Base-by-base conservation (phyloP, 805 yeast species). In the Yarrowia sp. region DNA sequence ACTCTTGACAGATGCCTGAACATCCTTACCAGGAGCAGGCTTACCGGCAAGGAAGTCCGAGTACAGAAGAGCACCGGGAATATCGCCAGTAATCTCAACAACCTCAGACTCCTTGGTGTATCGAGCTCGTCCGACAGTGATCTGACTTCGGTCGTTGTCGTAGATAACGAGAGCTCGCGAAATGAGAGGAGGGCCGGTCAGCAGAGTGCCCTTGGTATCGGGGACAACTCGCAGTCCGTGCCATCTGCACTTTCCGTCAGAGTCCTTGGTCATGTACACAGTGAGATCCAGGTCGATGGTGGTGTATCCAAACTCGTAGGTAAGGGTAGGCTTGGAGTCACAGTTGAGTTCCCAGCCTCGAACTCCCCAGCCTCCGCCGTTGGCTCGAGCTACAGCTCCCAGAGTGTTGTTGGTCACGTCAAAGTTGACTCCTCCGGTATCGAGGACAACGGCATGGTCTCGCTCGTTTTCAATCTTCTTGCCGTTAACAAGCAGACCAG, bases 281-380 rank as follows among this genome's bases (percentile, higher is more conserved):
- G 58, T 16, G 2, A 36, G 32, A 10, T 52, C 58, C 15, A 52
- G 26, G 10, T 35, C 42, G 15, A 52, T 36, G 5, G n/a, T 10
- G 9, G 58, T 52, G 42, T 35, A 35, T 52, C 58, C 58, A 36
- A 52, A 52, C 42, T 52, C 42, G 56, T 52, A 52, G n/a, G 56
- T 52, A 5, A 52, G 42, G 5, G 41, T 36, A n/a, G 56, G 56
- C 15, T 52, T 35, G 10, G 56, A n/a, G 8, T 11, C 56, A 8
- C 56, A 52, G 3, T 5, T 16, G n/a, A 52, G 1, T 8, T 9
- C 10, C 42, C 42, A 52, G 9, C 56, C 26, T 5, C 15, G 4
- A 3, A 3, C 8, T 8, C 19, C 42, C 42, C 42, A 52, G 35
- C 4, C 8, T 1, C 56, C 56, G 16, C 56, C 56, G 19, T 52